Base-by-base conservation (phyloP, 2,329 filamentous ascomycete species). In the Herpotrichia juniperi region DNA sequence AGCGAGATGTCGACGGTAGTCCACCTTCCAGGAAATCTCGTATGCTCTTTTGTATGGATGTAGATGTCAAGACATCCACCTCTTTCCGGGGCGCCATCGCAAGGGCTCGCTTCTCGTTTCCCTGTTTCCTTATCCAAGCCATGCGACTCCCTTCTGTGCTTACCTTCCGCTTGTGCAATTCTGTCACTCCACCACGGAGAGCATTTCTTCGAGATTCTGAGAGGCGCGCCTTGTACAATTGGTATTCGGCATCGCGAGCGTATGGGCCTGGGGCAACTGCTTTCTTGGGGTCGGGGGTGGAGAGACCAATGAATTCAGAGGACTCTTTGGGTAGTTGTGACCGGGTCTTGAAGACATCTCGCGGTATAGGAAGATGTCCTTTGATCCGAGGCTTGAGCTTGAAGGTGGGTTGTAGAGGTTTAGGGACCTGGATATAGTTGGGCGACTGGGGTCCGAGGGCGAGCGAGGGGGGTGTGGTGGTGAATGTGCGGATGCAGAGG, bases 371-470 rank as follows among this genome's bases (percentile, higher is more conserved):
- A 0, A 99, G 83, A 51, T 87, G 85, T 62, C 94, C 94, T 72
- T 91, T 91, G 28, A 91, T 72, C 10, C 63, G 59, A 14, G 75
- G 77, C 53, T 78, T 78, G 46, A 72, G 66, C 3, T 78, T 75
- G 35, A 77, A 74, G n/a, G 84, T 81, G 45, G 87, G 85, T 72
- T 96, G 91, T n/a, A 86, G 83, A 43, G 89, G 83, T 61, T 82
- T 81, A 42, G 93, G 93, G 49, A 97, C 80, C 60, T 91, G 86
- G 76, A 97, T 89, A 79, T 89, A 97, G 59, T 84, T 83, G 42
- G 94, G 93, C 30, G 92, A 96, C 72, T 97, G 90, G 43, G 94
- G 93, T 16, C 88, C 88, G 58, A 93, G 79, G 44, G 76, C 76
- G 43, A 67, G 69, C 51, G 66, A 62, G n/a, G 71, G 39, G 16